Percentiles rank a stretch among this genome's conserved stretches.
These are phyloP conservation scores for Euphorbia pulcherrima DNA, from an alignment of 345 rosid genomes.

Conservation along the genomic window DNA sequence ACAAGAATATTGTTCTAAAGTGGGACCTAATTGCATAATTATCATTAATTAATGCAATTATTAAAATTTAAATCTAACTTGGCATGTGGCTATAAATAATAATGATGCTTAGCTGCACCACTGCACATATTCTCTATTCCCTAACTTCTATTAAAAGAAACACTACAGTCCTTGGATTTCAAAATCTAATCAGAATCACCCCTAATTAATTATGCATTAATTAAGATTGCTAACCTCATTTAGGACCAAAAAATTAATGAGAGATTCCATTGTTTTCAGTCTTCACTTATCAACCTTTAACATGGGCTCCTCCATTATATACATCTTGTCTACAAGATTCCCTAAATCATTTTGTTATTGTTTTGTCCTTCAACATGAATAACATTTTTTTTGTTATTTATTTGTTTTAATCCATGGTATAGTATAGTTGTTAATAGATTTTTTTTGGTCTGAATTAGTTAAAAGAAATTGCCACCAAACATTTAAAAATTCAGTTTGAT, in stretches of 20 bases:
- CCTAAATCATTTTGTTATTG: conserved; percentile 50
- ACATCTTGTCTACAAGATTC: conserved; percentile 47
- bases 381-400: too few species aligned
- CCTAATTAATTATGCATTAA: not conserved
- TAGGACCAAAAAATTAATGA: conserved; percentile 18
- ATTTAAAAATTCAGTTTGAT: too few species aligned
- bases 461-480: too few species aligned
- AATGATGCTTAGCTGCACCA: conserved; percentile 14
- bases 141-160: conserved; percentile 2
- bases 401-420: too few species aligned
- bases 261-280: conserved; percentile 33
- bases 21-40: conserved; percentile 18
- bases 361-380: conserved; percentile 39
- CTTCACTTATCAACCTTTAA: conserved; percentile 15
- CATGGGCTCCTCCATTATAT: conserved; percentile 38
- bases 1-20: conserved; percentile 16
- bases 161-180: not conserved
- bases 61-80: conserved; percentile 2
- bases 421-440: too few species aligned
- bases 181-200: conserved; percentile 11
- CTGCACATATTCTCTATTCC: conserved; percentile 12
- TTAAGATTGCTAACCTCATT: not conserved
- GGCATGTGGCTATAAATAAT: conserved; percentile 20
- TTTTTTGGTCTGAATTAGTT: too few species aligned
- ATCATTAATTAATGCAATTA: not conserved